Conservation (phyloP, 352 stramenopile species). For the Phytopythium boreale region DNA sequence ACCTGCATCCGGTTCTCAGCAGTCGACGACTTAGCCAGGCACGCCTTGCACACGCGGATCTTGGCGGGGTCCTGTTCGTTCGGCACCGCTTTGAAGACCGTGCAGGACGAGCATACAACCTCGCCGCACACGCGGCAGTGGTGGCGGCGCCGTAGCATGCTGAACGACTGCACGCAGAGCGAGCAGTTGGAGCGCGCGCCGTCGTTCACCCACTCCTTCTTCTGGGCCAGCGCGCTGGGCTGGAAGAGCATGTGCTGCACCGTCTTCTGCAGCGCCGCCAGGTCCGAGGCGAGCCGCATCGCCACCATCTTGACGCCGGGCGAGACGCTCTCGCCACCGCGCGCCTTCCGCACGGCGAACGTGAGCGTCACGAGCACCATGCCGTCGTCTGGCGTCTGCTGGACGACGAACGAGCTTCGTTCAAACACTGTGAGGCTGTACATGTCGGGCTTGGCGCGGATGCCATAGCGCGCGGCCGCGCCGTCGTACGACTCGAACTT, state of each 20-base stretch:
- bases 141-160: slow-evolving; percentile 79
- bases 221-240: slow-evolving; percentile 47
- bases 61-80: slow-evolving; percentile 49
- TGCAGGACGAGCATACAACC: slow-evolving; percentile 81
- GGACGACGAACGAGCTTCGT: slow-evolving; percentile 68
- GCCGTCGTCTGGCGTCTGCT: slow-evolving; percentile 64
- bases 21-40: slow-evolving; percentile 59
- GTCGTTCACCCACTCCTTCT: slow-evolving; percentile 83
- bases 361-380: slow-evolving; percentile 69
- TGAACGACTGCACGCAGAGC: slow-evolving; percentile 73
- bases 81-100: slow-evolving; percentile 74
- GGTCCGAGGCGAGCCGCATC: slow-evolving; percentile 55
- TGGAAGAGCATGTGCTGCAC: slow-evolving; percentile 78
- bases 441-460: slow-evolving; percentile 66
- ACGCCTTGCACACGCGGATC: slow-evolving; percentile 79
- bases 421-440: slow-evolving; percentile 83
- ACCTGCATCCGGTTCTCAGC: slow-evolving; percentile 8
- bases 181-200: slow-evolving; percentile 75
- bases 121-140: slow-evolving; percentile 86
- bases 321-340: slow-evolving; percentile 61
- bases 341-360: slow-evolving; percentile 75
- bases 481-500: slow-evolving; percentile 86
- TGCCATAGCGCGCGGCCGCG: slow-evolving; percentile 61
- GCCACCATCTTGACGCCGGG: slow-evolving; percentile 65
- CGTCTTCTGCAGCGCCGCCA: slow-evolving; percentile 47